phyloP scores from a whole-genome alignment of 2,329 filamentous ascomycete genomes.

The Cladosporium sp. region DNA sequence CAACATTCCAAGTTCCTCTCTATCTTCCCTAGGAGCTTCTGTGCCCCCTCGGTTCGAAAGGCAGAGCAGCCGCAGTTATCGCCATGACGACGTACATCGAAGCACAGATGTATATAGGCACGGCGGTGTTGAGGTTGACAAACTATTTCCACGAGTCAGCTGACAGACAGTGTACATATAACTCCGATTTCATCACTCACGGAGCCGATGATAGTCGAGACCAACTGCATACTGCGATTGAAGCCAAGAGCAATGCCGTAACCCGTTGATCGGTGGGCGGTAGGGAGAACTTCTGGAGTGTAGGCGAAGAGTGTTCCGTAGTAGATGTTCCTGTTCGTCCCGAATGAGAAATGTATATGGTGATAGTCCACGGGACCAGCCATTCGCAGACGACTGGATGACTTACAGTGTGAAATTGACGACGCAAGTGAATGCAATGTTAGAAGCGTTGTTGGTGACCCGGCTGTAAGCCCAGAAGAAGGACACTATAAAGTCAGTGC shows the following conservation, averaged over 20 bases:
- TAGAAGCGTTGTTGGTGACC: background rate
- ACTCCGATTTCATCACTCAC: no score
- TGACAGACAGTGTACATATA: no score
- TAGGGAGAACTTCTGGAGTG: conserved; percentile 22
- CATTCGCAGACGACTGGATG: background rate
- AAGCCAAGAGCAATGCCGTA: conserved; percentile 24
- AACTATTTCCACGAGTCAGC: background rate
- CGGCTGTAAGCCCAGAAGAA: background rate
- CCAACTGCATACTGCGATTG: conserved; percentile 15
- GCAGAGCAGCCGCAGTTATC: background rate
- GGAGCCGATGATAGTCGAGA: background rate
- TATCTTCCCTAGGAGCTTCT: background rate
- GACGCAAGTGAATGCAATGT: background rate
- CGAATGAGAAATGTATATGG: background rate
- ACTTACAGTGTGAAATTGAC: background rate
- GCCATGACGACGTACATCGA: background rate
- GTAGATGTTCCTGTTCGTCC: conserved; percentile 17
- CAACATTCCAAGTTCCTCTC: no score
- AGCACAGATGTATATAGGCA: background rate
- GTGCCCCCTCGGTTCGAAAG: background rate
- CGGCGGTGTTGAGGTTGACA: background rate
- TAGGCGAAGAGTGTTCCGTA: conserved; percentile 25
- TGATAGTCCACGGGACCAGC: background rate
- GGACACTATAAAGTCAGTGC: background rate
- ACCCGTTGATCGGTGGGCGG: conserved; percentile 22